Conservation (phyloP, 768 basidiomycete species). For the Lenzites betulinus region DNA sequence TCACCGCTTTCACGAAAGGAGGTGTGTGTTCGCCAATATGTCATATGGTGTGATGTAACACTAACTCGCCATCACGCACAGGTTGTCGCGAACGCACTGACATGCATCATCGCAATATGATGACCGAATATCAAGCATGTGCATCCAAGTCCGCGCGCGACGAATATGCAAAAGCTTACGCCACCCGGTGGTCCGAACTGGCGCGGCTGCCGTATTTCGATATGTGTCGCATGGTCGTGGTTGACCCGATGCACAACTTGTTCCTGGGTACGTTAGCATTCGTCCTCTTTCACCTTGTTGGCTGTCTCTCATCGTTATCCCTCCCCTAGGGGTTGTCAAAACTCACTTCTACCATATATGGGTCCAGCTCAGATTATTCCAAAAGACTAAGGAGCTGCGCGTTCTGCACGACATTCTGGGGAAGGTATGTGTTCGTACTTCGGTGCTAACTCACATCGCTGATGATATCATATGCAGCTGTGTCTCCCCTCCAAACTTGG, state of each 20-base stretch:
- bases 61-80: not conserved
- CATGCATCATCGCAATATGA: slow-evolving; percentile 18
- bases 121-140: slow-evolving; percentile 10
- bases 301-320: not conserved
- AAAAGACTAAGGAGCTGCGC: slow-evolving; percentile 10
- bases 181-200: slow-evolving; percentile 15
- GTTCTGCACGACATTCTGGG: slow-evolving; percentile 12
- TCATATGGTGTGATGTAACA: not conserved
- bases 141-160: not conserved
- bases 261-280: slow-evolving; percentile 5
- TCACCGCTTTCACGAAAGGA: slow-evolving; percentile 24
- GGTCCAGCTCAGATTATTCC: slow-evolving; percentile 11
- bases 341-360: slow-evolving; percentile 20
- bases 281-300: not conserved
- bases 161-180: slow-evolving; percentile 3
- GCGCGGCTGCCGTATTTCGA: slow-evolving; percentile 18
- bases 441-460: too few relatives aligned
- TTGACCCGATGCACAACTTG: slow-evolving; percentile 22
- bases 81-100: slow-evolving; percentile 22
- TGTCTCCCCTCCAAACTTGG: slow-evolving; percentile 30
- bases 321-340: slow-evolving; percentile 13
- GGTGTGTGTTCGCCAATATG: slow-evolving; percentile 10
- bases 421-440: slow-evolving; percentile 7
- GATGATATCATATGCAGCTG: slow-evolving; percentile 18
- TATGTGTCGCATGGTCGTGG: slow-evolving; percentile 9